These are phyloP conservation scores for Ascobolus immersus DNA, from an alignment of 495 filamentous ascomycete genomes.

Conservation along the genomic window DNA sequence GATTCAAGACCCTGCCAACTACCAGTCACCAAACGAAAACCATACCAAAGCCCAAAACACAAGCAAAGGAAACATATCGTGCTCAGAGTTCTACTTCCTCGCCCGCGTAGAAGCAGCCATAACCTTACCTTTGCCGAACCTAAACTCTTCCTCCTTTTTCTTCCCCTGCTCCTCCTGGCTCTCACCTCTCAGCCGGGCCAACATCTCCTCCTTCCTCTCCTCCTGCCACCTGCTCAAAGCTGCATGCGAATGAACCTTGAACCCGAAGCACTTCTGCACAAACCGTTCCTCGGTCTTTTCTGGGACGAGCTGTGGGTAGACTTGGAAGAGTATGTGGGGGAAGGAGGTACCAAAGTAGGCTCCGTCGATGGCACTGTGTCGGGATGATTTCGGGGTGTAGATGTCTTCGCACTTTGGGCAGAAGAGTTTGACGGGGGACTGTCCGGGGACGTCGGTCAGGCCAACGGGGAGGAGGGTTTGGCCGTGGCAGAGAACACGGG, in stretches of 20 bases:
- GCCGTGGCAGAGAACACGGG: slow-evolving; percentile 72
- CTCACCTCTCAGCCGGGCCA: too few species aligned
- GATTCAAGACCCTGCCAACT: too few species aligned
- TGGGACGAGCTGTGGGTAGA: slow-evolving; percentile 72
- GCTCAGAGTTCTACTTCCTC: too few species aligned
- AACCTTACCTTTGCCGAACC: too few species aligned
- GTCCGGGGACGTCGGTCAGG: slow-evolving; percentile 59
- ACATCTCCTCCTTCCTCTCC: slow-evolving; percentile 41
- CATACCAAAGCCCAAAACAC: too few species aligned
- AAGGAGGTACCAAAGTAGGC: slow-evolving; percentile 96
- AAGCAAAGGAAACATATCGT: too few species aligned
- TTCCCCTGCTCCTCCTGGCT: too few species aligned
- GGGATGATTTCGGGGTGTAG: slow-evolving; percentile 95
- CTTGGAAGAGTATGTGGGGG: slow-evolving; percentile 97
- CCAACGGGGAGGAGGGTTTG: slow-evolving; percentile 87
- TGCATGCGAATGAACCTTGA: slow-evolving; percentile 76
- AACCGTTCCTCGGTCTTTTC: slow-evolving; percentile 66
- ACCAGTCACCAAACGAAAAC: too few species aligned
- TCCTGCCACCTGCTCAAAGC: slow-evolving; percentile 83
- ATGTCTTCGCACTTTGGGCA: slow-evolving; percentile 92
- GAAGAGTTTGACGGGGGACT: slow-evolving; percentile 81
- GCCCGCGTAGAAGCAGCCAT: too few species aligned
- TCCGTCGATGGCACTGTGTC: slow-evolving; percentile 82
- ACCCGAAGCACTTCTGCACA: slow-evolving; percentile 72
- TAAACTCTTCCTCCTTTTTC: too few species aligned